Base-by-base conservation (phyloP, 2,329 filamentous ascomycete species). In the Bipolaris sorokiniana region DNA sequence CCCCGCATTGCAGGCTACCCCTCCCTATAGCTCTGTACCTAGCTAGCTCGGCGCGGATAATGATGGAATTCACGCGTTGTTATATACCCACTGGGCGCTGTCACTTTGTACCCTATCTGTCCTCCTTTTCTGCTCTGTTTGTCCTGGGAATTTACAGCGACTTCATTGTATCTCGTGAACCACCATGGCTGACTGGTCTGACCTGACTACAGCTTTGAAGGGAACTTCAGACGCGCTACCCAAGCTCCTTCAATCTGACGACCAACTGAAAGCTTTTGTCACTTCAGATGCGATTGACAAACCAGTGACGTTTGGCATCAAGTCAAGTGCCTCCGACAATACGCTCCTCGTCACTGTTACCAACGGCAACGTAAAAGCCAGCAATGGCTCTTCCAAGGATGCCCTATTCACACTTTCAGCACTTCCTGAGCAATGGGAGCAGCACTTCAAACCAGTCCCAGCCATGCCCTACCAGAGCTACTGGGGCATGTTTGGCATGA, bases 401-500 rank as follows among this genome's bases (percentile, higher is more conserved):
- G 70, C 72, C 0, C 41, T 73, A 0, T 81, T 80, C 62, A 73
- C 69, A 0, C 72, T 81, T 3, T 75, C 72, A 18, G 79, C 79
- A 10, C 66, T 77, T 2, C 77, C 79, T 3, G 77, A 80, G 58
- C 78, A 81, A 68, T 81, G 79, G 79, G 74, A 79, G 61, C 70
- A 79, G 45, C 79, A 79, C 66, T 80, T 80, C 71, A 75, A 80
- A 55, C 69, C 73, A 33, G 76, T 78, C 1, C 79, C 78, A 4
- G 75, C 72, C 1, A 74, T 73, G 63, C 78, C 79, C 13, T 80
- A 81, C 56, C 78, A 81, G 55, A 78, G 76, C 54, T 81, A 79
- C 61, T 80, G 78, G 78, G 76, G 76, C 65, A 75, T 74, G 75
- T 77, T 78, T 48, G 77, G 78, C 22, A 80, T 82, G 81, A 82